These are phyloP conservation scores for Kwoniella pini DNA, from an alignment of 768 basidiomycete species.

Conservation along the genomic window DNA sequence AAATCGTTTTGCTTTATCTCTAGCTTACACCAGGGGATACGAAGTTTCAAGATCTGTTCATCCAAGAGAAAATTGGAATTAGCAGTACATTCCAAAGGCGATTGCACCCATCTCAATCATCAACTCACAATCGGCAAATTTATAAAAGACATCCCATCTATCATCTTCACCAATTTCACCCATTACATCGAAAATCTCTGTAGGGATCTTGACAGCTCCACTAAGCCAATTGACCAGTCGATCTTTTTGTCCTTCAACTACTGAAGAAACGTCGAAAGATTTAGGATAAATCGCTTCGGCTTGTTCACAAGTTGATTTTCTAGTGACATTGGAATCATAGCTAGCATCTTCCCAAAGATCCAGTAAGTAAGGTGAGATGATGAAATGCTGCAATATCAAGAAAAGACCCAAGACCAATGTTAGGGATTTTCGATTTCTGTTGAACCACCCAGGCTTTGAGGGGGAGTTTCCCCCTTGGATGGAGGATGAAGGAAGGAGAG, in stretches of 20 bases:
- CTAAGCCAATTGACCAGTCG: conserved; percentile 37
- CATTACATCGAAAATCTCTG: conserved; percentile 49
- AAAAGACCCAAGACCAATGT: conserved; percentile 12
- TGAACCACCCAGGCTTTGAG: conserved; percentile 4
- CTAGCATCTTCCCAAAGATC: not conserved
- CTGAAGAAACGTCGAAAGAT: conserved; percentile 25
- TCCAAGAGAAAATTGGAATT: not conserved
- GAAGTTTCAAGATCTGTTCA: conserved; percentile 58
- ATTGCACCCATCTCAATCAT: conserved; percentile 19
- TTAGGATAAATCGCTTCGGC: conserved; percentile 28
- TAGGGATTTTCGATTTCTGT: conserved; percentile 12
- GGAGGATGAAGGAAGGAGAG: conserved; percentile 17
- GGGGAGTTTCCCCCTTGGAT: not conserved
- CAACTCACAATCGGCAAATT: conserved; percentile 42
- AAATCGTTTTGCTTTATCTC: not conserved
- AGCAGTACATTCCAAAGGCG: not conserved
- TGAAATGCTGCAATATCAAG: conserved; percentile 9
- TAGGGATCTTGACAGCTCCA: conserved; percentile 46
- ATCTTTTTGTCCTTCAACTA: conserved; percentile 28
- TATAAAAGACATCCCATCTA: conserved; percentile 45
- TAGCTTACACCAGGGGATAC: conserved; percentile 65
- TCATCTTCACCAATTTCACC: conserved; percentile 43
- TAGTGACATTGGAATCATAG: not conserved
- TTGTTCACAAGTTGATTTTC: conserved; percentile 26
- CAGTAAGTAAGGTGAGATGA: not conserved